Conservation (phyloP, 75 land plant genomes). For the Ceratopteris richardii region DNA sequence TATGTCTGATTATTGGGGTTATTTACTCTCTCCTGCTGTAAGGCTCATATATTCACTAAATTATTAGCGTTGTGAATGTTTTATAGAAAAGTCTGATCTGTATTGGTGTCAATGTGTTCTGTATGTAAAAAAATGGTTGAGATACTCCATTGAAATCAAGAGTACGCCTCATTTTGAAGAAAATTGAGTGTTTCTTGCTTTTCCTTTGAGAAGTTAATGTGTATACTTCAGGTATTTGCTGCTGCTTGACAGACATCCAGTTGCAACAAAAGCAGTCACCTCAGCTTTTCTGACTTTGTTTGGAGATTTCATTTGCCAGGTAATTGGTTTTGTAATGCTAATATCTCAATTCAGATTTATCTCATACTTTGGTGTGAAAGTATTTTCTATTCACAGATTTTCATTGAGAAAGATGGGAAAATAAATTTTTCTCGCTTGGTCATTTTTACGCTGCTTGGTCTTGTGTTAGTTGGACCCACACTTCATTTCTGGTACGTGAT, state of each 20-base stretch:
- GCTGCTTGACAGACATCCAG: slow-evolving; percentile 52
- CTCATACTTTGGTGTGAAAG: no score
- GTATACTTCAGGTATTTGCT: slow-evolving; percentile 62
- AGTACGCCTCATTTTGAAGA: no score
- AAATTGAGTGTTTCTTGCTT: no score
- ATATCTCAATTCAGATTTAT: no score
- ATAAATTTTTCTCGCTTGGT: slow-evolving; percentile 59
- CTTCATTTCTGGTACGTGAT: slow-evolving; percentile 78
- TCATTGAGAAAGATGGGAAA: slow-evolving; percentile 48
- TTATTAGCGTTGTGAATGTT: no score
- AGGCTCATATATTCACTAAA: no score
- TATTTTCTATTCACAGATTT: slow-evolving; percentile 39
- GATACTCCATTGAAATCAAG: no score
- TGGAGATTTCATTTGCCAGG: slow-evolving; percentile 90
- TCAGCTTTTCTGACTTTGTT: slow-evolving; percentile 64
- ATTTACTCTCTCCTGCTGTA: no score
- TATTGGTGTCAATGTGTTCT: no score
- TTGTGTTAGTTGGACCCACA: slow-evolving; percentile 84
- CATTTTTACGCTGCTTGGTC: slow-evolving; percentile 63
- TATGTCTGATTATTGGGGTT: no score
- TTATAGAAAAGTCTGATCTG: no score
- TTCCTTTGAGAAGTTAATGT: neutral
- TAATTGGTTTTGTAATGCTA: slow-evolving; percentile 5
- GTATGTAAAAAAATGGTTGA: no score
- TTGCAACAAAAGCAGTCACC: slow-evolving; percentile 64